Evolutionary conservation across 305 asterid species (phyloP), one percentile per base, ranked within the genome.

Genomic region (Solanum aculeatissimum): DNA sequence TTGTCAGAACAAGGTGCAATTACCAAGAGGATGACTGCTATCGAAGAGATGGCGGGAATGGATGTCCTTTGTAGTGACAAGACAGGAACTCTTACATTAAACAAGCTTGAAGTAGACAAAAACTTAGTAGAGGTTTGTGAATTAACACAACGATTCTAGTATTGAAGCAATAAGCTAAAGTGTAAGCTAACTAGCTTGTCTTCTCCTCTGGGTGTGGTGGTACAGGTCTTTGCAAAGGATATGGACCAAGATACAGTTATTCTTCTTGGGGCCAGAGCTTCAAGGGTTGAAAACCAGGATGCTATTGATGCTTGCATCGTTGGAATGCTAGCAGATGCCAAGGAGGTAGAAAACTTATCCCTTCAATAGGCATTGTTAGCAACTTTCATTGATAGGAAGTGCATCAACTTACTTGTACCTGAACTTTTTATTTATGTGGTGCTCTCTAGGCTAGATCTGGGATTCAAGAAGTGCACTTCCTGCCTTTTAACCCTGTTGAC

Each of bases 221-320:
- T 79, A 62, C 83, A 92, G 95, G 95, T 92, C 6, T 94, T 92
- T 40, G 25, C 88, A 0, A 94, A 92, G 85, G 97, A 92, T 69
- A 25, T 87, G 16, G 95, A 94, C 83, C 92, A 90, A 91, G 97
- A 92, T 3, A 38, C 77, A 3, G 92, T 94, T 3, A 82, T 96
- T 65, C 94, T 95, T 72, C 84, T 86, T 0, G 99, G 93, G 21
- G 99, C 99, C 62, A 88, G 97, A 88, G 93, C 99, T 81, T 96
- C 99, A 4, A 93, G 99, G 87, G 95, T 94, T 58, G 99, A 96
- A 90, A 96, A 96, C 87, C 98, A 96, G 86, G 99, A 96, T 49
- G 98, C 99, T 0, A 96, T 96, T 63, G 99, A 96, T 87, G 94
- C 98, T 86, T 93, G 98, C 89, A 96, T 96, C 32, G 99, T 96